Evolutionary conservation across 164 flowering plant species (phyloP).

Genomic region (Kalanchoe fedtschenkoi): DNA sequence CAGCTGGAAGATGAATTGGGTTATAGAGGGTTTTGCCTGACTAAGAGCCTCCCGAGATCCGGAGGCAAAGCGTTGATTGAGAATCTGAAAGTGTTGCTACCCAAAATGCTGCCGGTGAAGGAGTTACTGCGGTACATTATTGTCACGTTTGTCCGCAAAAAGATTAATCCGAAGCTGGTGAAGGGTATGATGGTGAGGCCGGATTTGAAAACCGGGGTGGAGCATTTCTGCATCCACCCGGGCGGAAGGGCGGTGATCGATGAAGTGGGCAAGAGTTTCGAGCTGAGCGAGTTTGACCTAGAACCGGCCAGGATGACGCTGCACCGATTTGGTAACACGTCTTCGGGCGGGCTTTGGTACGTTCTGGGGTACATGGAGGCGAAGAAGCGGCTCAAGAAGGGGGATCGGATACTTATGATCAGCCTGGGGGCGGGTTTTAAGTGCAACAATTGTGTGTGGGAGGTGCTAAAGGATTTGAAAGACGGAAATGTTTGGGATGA

Average conservation of each 20-base stretch:
- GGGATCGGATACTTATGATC: neutral
- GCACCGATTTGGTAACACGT: neutral
- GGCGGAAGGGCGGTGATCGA: neutral
- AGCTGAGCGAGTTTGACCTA: neutral
- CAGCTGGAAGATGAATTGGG: neutral
- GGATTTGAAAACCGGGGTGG: neutral
- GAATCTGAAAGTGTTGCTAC: neutral
- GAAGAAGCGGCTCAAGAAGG: neutral
- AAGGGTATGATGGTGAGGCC: neutral
- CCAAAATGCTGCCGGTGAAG: neutral
- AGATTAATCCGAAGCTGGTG: neutral
- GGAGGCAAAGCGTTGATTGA: neutral
- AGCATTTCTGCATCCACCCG: neutral
- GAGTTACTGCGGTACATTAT: neutral
- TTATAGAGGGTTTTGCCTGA: neutral
- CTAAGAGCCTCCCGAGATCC: neutral
- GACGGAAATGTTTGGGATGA: slow-evolving; percentile 45
- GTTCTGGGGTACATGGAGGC: slow-evolving; percentile 1
- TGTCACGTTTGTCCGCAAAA: neutral
- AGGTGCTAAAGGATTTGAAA: slow-evolving; percentile 47
- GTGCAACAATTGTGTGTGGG: slow-evolving; percentile 73
- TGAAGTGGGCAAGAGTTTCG: neutral
- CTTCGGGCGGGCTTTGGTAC: neutral
- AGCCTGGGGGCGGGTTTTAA: too few relatives aligned
- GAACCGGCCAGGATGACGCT: neutral